Evolutionary conservation across 2,329 filamentous ascomycete genomes (phyloP).

Genomic region (Colletotrichum kahawae): DNA sequence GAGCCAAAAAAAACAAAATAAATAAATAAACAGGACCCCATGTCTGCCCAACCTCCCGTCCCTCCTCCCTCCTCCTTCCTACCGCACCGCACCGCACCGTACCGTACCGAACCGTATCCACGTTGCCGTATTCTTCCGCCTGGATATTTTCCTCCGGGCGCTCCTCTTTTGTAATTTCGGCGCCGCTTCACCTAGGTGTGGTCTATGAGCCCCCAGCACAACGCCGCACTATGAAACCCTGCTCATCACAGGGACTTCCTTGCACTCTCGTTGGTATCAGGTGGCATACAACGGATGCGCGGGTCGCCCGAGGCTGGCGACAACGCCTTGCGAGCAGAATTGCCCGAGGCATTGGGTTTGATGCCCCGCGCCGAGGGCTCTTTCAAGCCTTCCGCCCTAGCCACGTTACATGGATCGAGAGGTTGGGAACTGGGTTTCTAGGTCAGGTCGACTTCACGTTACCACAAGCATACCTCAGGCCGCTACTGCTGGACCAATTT

Average conservation of each 20-base stretch:
- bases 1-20: neutral
- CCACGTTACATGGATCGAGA: neutral
- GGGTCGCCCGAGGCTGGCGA: neutral
- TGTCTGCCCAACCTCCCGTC: neutral
- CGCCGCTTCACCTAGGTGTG: neutral
- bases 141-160: conserved; percentile 15
- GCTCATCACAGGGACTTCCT: conserved; percentile 3
- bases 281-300: neutral
- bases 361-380: neutral
- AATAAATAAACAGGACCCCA: neutral
- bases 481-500: neutral
- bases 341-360: neutral
- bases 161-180: conserved; percentile 4
- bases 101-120: neutral
- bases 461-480: neutral
- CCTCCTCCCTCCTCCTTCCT: neutral
- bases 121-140: neutral
- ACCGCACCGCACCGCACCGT: neutral
- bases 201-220: neutral
- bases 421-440: neutral
- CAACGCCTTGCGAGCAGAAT: neutral
- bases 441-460: neutral
- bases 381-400: neutral
- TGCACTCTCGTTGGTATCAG: neutral
- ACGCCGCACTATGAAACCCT: conserved; percentile 1